Base-by-base conservation (phyloP, 2,329 filamentous ascomycete species). In the Fusarium oxysporum region DNA sequence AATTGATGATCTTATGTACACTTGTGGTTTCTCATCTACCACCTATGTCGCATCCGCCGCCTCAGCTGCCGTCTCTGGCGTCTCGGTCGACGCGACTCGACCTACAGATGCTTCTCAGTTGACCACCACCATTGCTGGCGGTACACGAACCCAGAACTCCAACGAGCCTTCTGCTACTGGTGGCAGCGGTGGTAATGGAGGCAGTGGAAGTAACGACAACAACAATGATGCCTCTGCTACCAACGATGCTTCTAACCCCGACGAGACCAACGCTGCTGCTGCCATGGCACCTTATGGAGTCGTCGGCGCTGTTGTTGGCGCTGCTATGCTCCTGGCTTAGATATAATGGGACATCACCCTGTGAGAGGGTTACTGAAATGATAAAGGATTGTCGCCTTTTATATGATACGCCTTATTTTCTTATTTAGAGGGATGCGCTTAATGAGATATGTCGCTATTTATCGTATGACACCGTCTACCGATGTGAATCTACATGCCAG, bases 11-110 rank as follows among this genome's bases (percentile, higher is more conserved):
- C 78, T 83, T 54, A 70, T 83, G 60, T 73, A 65, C 66, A 77
- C 76, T 45, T 84, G 82, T 61, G 77, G 78, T 65, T 83, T 83
- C 73, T 43, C 78, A n/a, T 75, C 71, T 54, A 76, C 76, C 37
- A 77, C 70, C 37, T 82, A 81, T 73, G 74, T 69, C 58, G 72
- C 72, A 37, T 73, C 78, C 14, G 71, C 77, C 6, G 65, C 77
- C 17, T 77, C 82, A 17, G 73, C 70, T 4, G 30, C 70, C 19
- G 79, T 77, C 55, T 56, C 76, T 40, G 73, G 74, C 60, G 67
- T 82, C 71, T 78, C 75, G 21, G 82, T 82, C 55, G 64, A 74
- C 16, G 82, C 80, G 43, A 77, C 76, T 12, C 75, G 73, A 13
- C 77, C 79, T n/a, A 82, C 79, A 13, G 78, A 78, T 57, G 68